Base-by-base conservation (phyloP, 768 basidiomycete genomes). In the Lentinula edodes region DNA sequence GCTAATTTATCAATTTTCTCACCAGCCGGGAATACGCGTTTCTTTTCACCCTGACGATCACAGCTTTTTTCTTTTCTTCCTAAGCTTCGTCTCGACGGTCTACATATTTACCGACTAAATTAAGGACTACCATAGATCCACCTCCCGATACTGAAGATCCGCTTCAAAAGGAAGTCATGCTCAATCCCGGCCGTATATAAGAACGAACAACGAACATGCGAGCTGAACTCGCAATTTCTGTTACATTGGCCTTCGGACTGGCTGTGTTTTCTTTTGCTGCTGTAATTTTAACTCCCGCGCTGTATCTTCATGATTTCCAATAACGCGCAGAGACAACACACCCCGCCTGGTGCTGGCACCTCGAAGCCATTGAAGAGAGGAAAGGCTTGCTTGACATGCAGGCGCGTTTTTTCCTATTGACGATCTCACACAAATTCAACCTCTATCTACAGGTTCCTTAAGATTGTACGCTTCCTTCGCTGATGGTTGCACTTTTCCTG, bases 351-450 rank as follows among this genome's bases (percentile, higher is more conserved):
- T 39, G 18, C 35, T 32, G 58, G 58, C 23, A 62, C 20, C n/a
- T 28, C 76, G 16, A 79, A 75, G 67, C 81, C 82, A 10, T 68
- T 83, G 66, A 80, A 78, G 73, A 72, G 82, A 62, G 82, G 82
- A n/a, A 78, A 74, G 60, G 82, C 82, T 60, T 83, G 82, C 61
- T 77, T 82, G 73, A 81, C 78, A 60, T 83, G 82, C 75, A 74
- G 82, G 81, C 79, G 58, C 60, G 52, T 63, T 55, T 32, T 43
- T 9, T 13, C 48, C 23, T 46, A 39, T 23, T 57, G 50, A 60
- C 59, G n/a, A 55, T 23, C 18, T 48, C 38, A 38, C 48, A 54
- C 32, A 3, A 28, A 18, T 28, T 60, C 64, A 13, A 58, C 45
- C 61, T 53, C 15, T 42, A 46, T 35, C 32, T 32, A 35, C 54